phyloP scores from a whole-genome alignment of 257 asterid genomes.

The Solanum paucissectum region DNA sequence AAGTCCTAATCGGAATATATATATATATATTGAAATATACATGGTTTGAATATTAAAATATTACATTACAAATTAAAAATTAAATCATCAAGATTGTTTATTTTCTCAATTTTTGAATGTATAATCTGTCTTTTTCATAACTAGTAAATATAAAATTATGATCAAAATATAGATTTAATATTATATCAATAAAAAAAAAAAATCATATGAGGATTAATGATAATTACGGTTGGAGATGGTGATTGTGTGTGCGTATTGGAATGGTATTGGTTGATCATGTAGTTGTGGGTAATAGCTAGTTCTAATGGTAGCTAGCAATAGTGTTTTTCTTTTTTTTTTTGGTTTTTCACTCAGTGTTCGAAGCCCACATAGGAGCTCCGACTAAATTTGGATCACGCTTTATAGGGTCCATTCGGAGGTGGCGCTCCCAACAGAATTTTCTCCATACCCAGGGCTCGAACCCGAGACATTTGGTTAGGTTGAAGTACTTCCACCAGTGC shows the following conservation, averaged over 20 bases:
- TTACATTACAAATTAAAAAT: no score
- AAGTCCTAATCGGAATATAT: background rate
- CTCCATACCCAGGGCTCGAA: no score
- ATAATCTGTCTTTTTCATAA: background rate
- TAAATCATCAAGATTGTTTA: background rate
- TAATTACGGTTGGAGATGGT: background rate
- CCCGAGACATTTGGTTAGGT: no score
- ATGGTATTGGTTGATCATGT: background rate
- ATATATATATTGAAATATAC: background rate
- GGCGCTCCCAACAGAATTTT: no score
- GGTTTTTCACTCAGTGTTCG: no score
- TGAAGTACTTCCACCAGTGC: no score
- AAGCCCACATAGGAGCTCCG: no score
- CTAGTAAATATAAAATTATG: background rate
- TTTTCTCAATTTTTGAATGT: background rate
- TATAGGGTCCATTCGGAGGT: no score
- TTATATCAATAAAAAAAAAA: background rate
- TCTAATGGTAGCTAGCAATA: background rate
- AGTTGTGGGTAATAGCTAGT: background rate
- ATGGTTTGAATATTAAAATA: no score
- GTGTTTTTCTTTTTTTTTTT: background rate
- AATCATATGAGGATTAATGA: background rate
- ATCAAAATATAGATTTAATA: background rate
- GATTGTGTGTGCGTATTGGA: background rate
- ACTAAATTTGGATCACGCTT: no score